Evolutionary conservation across 2,329 filamentous ascomycete species (phyloP).

Genomic region (Paraphoma chrysanthemicola): DNA sequence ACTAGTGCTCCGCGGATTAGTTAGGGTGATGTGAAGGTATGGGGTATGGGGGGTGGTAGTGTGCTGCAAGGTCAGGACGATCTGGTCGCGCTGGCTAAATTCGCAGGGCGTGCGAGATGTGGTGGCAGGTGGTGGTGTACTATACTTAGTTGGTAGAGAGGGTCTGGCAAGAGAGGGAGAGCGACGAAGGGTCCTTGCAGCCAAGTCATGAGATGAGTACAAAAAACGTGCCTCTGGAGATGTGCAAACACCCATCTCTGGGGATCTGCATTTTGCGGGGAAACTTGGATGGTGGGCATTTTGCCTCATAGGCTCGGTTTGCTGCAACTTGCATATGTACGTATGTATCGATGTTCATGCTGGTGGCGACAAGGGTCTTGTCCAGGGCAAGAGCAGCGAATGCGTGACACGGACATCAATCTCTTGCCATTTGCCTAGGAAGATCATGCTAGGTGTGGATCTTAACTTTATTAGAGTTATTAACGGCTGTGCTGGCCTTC

Average conservation of each 20-base stretch:
- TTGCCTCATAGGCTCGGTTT: slow-evolving; percentile 13
- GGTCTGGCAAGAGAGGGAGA: background rate
- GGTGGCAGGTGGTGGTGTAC: background rate
- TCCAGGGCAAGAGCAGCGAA: slow-evolving; percentile 5
- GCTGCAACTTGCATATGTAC: slow-evolving; percentile 7
- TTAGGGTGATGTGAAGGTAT: background rate
- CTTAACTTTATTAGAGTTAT: slow-evolving; percentile 40
- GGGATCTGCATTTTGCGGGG: slow-evolving; percentile 24
- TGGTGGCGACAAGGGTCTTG: slow-evolving; percentile 2
- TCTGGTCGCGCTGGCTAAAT: slow-evolving; percentile 13
- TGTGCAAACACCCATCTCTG: slow-evolving; percentile 3
- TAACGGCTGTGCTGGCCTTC: slow-evolving; percentile 23
- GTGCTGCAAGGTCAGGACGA: background rate
- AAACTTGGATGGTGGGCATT: slow-evolving; percentile 14
- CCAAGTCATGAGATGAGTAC: slow-evolving; percentile 13
- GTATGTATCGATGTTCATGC: slow-evolving; percentile 10
- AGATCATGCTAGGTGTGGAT: slow-evolving; percentile 29
- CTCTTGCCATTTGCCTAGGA: slow-evolving; percentile 13
- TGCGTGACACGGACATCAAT: slow-evolving; percentile 13
- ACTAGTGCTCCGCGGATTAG: slow-evolving; percentile 6
- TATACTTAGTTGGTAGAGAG: background rate
- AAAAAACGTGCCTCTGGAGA: background rate
- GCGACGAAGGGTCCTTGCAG: slow-evolving; percentile 7
- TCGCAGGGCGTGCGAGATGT: background rate
- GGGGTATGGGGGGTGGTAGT: background rate